phyloP scores from a whole-genome alignment of 2,329 filamentous ascomycete species.

The Phyllosticta ampelicida region DNA sequence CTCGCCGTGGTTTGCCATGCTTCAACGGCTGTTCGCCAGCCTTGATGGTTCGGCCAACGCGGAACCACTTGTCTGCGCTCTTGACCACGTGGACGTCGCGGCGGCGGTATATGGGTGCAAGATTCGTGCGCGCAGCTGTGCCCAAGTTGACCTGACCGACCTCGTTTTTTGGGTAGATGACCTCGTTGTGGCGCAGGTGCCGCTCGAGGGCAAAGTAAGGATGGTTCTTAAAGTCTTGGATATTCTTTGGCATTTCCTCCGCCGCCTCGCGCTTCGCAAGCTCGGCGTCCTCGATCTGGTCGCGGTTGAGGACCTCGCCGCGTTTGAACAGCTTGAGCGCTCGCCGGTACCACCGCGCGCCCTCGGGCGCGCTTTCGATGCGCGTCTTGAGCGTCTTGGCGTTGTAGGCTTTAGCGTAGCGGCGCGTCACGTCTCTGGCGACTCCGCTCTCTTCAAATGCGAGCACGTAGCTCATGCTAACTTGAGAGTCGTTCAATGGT shows the following conservation, averaged over 20 bases:
- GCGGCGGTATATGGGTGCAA: slow-evolving; percentile 75
- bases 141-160: slow-evolving; percentile 71
- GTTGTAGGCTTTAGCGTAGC: slow-evolving; percentile 81
- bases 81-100: slow-evolving; percentile 68
- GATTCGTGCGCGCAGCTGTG: slow-evolving; percentile 40
- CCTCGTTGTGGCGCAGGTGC: slow-evolving; percentile 73
- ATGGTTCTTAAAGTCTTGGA: slow-evolving; percentile 80
- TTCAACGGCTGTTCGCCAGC: slow-evolving; percentile 71
- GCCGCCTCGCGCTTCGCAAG: slow-evolving; percentile 58
- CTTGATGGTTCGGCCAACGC: slow-evolving; percentile 69
- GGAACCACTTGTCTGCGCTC: slow-evolving; percentile 83
- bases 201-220: slow-evolving; percentile 66
- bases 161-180: slow-evolving; percentile 59
- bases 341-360: slow-evolving; percentile 45
- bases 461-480: slow-evolving; percentile 71
- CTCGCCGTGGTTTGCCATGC: slow-evolving; percentile 37
- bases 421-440: slow-evolving; percentile 72
- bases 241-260: slow-evolving; percentile 73
- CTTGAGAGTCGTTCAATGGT: slow-evolving; percentile 63
- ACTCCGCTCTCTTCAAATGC: slow-evolving; percentile 72
- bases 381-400: slow-evolving; percentile 76
- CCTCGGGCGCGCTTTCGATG: slow-evolving; percentile 56
- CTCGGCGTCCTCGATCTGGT: slow-evolving; percentile 75
- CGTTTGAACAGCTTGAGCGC: slow-evolving; percentile 36
- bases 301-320: slow-evolving; percentile 44